These are phyloP conservation scores for Daldinia caldariorum DNA, from an alignment of 495 filamentous ascomycete species.

Conservation along the genomic window DNA sequence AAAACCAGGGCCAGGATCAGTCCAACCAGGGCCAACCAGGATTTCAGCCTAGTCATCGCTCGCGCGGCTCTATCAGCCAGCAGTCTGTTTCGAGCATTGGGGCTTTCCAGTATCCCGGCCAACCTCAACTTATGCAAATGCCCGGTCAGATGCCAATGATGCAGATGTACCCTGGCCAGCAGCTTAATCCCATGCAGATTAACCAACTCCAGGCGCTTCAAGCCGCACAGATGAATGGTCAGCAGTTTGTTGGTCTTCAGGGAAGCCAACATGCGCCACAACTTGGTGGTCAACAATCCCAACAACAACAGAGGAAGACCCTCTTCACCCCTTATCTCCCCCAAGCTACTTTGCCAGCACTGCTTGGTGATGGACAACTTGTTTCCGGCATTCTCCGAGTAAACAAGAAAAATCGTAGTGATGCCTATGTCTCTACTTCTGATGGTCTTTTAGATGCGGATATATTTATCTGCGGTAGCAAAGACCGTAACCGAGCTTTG, in stretches of 20 bases:
- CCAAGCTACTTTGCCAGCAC: slow-evolving; percentile 90
- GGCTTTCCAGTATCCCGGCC: slow-evolving; percentile 88
- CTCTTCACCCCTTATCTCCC: slow-evolving; percentile 98
- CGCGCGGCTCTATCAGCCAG: slow-evolving; percentile 84
- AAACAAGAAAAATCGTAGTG: slow-evolving; percentile 99
- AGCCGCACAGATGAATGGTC: slow-evolving; percentile 82
- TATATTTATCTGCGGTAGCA: slow-evolving; percentile 99
- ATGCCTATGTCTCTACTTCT: slow-evolving; percentile 94
- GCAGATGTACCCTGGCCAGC: slow-evolving; percentile 83
- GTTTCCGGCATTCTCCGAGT: slow-evolving; percentile 96
- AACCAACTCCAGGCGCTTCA: slow-evolving; percentile 93
- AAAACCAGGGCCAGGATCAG: slow-evolving; percentile 65
- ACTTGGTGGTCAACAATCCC: slow-evolving; percentile 71
- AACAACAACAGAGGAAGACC: slow-evolving; percentile 95
- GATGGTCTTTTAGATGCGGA: slow-evolving; percentile 91
- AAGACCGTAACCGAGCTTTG: slow-evolving; percentile 94
- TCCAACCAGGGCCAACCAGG: slow-evolving; percentile 72
- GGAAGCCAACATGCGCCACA: slow-evolving; percentile 81
- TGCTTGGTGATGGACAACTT: slow-evolving; percentile 90
- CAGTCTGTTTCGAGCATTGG: slow-evolving; percentile 88
- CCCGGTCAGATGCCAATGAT: slow-evolving; percentile 81
- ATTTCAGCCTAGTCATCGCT: slow-evolving; percentile 93
- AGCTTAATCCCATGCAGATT: slow-evolving; percentile 88
- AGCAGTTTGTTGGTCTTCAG: slow-evolving; percentile 72
- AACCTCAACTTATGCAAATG: slow-evolving; percentile 88